These are phyloP conservation scores for Kwoniella sp. DNA, from an alignment of 768 basidiomycete genomes.

Conservation along the genomic window DNA sequence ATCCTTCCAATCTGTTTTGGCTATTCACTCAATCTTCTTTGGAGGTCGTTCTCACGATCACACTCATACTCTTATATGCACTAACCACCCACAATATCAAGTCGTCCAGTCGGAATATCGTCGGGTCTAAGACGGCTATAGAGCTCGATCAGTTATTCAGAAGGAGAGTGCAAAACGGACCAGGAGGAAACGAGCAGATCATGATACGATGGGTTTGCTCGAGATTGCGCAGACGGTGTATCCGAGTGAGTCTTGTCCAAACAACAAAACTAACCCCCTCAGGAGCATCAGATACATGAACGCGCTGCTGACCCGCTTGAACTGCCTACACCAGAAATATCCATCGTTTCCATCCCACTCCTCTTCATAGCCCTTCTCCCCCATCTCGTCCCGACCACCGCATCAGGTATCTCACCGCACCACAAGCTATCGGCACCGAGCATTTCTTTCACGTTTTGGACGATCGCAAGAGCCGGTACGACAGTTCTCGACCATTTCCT, in stretches of 20 bases:
- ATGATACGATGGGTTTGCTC: slow-evolving; percentile 11
- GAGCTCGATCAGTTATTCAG: no score
- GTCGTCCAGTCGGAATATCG: no score
- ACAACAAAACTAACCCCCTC: no score
- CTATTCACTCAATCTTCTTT: no score
- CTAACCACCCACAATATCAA: no score
- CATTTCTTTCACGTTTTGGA: slow-evolving; percentile 9
- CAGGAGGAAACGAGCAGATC: not conserved
- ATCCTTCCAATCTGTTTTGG: slow-evolving; percentile 5
- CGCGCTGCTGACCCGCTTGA: no score
- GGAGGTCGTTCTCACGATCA: no score
- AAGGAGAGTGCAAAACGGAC: no score
- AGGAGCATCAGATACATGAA: no score
- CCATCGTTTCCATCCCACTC: slow-evolving; percentile 7
- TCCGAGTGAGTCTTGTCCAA: slow-evolving; percentile 10
- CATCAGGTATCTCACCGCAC: not conserved
- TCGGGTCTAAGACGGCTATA: no score
- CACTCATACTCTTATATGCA: no score
- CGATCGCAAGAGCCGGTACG: slow-evolving; percentile 6
- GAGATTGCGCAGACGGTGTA: slow-evolving; percentile 13
- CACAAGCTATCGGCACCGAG: not conserved
- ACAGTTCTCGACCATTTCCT: slow-evolving; percentile 11
- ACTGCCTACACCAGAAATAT: no score
- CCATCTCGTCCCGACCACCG: not conserved
- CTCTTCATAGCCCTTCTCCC: slow-evolving; percentile 2